These are phyloP conservation scores for Thinopyrum elongatum DNA, from an alignment of 176 grass and related monocot genomes.

Conservation along the genomic window DNA sequence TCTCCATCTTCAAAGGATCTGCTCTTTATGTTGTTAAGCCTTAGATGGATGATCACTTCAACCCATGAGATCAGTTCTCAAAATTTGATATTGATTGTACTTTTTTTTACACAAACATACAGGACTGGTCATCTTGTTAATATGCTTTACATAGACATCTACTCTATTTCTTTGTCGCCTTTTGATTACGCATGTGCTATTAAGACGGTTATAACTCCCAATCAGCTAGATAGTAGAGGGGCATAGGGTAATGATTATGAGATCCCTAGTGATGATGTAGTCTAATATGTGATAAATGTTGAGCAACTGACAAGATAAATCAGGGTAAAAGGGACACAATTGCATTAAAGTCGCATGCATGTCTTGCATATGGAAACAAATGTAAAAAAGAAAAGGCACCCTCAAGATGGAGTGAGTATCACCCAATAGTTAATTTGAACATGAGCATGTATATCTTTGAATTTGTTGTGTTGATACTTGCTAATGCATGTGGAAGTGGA, in stretches of 20 bases:
- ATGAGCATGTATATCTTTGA: neutral
- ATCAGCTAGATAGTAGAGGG: neutral
- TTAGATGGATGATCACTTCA: neutral
- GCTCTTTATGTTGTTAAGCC: neutral
- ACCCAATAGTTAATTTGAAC: neutral
- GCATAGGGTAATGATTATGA: neutral
- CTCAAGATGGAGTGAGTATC: neutral
- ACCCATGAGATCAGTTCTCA: neutral
- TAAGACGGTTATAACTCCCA: slow-evolving; percentile 12
- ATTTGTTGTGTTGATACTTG: neutral
- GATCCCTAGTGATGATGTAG: neutral
- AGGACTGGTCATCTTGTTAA: neutral
- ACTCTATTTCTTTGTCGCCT: neutral
- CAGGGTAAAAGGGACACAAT: neutral
- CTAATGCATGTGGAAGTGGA: neutral
- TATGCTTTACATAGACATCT: neutral
- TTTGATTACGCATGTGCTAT: neutral
- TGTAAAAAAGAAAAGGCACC: neutral
- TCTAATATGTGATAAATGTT: neutral
- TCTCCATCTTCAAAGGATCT: neutral
- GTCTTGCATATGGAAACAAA: neutral
- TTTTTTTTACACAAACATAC: neutral
- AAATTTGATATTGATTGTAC: neutral
- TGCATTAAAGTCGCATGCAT: neutral
- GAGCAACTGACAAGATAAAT: neutral